A percentile compares a stretch with the other conserved stretches of the same genome.
phyloP scores from a whole-genome alignment of 345 rosid genomes.

The Noccaea caerulescens region DNA sequence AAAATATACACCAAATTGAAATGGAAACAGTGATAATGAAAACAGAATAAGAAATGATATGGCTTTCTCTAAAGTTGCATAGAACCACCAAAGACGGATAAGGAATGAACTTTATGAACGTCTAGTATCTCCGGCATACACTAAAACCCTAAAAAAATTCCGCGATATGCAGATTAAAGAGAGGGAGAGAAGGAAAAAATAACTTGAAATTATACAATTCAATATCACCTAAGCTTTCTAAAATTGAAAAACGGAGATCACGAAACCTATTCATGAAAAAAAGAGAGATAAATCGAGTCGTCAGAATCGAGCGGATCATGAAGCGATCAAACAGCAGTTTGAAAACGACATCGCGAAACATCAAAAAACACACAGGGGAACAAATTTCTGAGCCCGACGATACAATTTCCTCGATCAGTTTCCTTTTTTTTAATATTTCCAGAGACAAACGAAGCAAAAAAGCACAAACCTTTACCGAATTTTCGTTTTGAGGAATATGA shows the following conservation, averaged over 20 bases:
- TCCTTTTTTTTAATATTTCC: neutral
- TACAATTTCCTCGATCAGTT: neutral
- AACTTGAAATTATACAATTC: neutral
- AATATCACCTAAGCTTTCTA: neutral
- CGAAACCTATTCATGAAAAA: neutral
- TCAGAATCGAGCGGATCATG: conserved; percentile 29
- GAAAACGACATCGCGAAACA: neutral
- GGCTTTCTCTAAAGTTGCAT: neutral
- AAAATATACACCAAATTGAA: neutral
- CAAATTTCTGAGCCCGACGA: neutral
- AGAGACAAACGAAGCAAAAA: neutral
- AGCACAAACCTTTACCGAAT: neutral
- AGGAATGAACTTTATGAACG: neutral
- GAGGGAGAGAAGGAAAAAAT: neutral
- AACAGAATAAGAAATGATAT: neutral
- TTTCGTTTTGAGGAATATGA: neutral
- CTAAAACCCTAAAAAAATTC: neutral
- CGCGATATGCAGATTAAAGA: neutral
- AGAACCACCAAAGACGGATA: neutral
- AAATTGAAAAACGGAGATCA: conserved; percentile 22
- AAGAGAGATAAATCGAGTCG: neutral
- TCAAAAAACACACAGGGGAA: conserved; percentile 8
- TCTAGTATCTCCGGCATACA: neutral
- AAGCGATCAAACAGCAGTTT: conserved; percentile 10
- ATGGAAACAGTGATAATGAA: neutral